Base-by-base conservation (phyloP, 2,329 filamentous ascomycete species). In the Hypoxylon sp. region DNA sequence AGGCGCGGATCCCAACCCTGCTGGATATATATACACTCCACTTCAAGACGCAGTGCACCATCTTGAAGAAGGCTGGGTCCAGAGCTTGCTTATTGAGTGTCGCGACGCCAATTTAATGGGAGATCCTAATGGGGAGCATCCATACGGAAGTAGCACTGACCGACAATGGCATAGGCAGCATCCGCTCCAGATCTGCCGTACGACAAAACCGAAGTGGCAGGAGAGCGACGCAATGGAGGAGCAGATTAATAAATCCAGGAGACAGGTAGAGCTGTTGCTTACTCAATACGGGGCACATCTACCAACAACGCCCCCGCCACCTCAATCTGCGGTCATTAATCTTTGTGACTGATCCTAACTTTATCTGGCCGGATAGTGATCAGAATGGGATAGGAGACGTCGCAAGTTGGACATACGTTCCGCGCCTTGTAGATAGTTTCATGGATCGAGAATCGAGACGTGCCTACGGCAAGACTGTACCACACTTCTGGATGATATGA, bases 11-110 rank as follows among this genome's bases (percentile, higher is more conserved):
- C 69, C 73, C 6, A 64, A 73, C 37, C 73, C 73, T 8, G 14
- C 39, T 3, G 67, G 62, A 8, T 65, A 39, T 35, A 37, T 26
- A 37, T 74, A 64, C 53, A 74, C 71, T 2, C 73, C 73, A 9
- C 63, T 74, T 22, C 71, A 74, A 31, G 26, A 44, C n/a, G 71
- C 73, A 22, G 67, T 71, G 1, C n/a, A 24, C 3, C 48, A 57
- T 14, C 66, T 73, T 3, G 73, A 74, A 44, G 57, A 70, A 51
- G 26, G 67, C 13, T 72, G 71, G 73, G 71, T 73, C 0, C 67
- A 70, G 37, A 63, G 60, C 9, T 51, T 74, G 33, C 71, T 74
- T 37, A 35, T 70, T 22, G 65, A 67, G 33, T 55, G 54, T 10
- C 67, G 69, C 5, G 59, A 73, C 10, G 60, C 67, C 11, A 68